A percentile compares a stretch with the other conserved stretches of the same genome.
Conservation (phyloP, 2,329 filamentous ascomycete genomes). For the Metarhizium robertsii region DNA sequence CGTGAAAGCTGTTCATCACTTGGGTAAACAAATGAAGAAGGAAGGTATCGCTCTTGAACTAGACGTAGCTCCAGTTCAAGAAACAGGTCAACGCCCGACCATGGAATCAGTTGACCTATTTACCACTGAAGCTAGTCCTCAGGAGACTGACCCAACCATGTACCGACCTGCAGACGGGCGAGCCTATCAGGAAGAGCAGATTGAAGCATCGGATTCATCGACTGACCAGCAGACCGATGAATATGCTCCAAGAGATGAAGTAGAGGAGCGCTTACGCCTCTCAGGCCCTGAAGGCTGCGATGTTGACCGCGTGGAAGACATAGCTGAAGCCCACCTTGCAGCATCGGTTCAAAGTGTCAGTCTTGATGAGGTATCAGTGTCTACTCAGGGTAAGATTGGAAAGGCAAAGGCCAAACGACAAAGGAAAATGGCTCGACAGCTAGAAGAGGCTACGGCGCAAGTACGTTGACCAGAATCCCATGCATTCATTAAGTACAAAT, state of each 20-base stretch:
- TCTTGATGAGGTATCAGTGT: constrained; percentile 12
- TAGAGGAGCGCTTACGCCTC: constrained; percentile 29
- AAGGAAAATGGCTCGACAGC: constrained; percentile 31
- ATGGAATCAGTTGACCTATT: background rate
- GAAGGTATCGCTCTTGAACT: constrained; percentile 59
- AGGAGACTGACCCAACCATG: background rate
- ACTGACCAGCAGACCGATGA: constrained; percentile 22
- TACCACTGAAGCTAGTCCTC: background rate
- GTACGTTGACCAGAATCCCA: background rate
- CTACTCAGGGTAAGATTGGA: constrained; percentile 28
- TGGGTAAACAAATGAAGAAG: constrained; percentile 73
- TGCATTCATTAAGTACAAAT: background rate
- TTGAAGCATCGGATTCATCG: background rate
- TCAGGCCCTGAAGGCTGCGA: background rate
- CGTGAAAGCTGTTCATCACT: constrained; percentile 69
- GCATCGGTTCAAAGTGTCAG: constrained; percentile 13
- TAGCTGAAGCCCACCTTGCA: constrained; percentile 6
- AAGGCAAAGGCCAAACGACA: constrained; percentile 43
- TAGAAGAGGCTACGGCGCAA: background rate
- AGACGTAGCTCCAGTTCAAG: constrained; percentile 8
- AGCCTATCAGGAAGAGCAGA: constrained; percentile 1
- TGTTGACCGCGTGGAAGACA: background rate
- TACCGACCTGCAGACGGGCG: background rate
- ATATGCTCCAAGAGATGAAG: constrained; percentile 35
- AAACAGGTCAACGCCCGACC: background rate